Evolutionary conservation across 1,139 yeast species (phyloP), one percentile per base, ranked within the genome.

Genomic region (Cylindricascospora bacillispora): DNA sequence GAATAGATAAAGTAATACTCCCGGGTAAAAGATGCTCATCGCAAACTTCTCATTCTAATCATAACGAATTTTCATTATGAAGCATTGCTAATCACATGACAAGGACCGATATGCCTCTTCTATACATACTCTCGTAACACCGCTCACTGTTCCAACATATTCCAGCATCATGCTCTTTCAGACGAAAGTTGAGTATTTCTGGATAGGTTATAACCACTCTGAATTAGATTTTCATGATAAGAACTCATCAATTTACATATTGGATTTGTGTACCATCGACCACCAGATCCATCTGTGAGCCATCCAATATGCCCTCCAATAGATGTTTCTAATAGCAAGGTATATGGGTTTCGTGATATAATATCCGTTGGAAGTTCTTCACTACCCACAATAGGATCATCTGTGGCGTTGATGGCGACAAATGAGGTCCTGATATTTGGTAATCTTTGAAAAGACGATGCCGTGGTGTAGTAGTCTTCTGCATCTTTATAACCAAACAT

Each of bases 231-330:
- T 4, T 39, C 36, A 33, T 60, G 54, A 32, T 52, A 55, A 5
- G 43, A 44, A 6, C 38, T 42, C 24, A 63, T 35, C 15, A 62
- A 47, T 31, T 44, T 47, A 19, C 61, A 44, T 18, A 62, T 30
- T 15, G 69, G 69, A n/a, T 58, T 56, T 3, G 59, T 49, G 34
- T 62, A 63, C 83, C 83, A 76, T 39, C 82, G 59, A 10, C 52
- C 53, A 20, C 71, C 67, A 28, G 56, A 54, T 38, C 55, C 46
- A 28, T 60, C 61, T 22, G 35, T 36, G 39, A 68, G 69, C 76
- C 76, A 71, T 1, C 73, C 76, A 35, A 71, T 59, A 49, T 76
- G 83, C 1, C 82, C 82, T 20, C 85, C 85, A 23, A 64, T 53
- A 18, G 68, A 62, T 2, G 80, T 67, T 23, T 73, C 64, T 3